Evolutionary conservation across 139 green algal species (phyloP).

Genomic region (Zygnema cylindricum): DNA sequence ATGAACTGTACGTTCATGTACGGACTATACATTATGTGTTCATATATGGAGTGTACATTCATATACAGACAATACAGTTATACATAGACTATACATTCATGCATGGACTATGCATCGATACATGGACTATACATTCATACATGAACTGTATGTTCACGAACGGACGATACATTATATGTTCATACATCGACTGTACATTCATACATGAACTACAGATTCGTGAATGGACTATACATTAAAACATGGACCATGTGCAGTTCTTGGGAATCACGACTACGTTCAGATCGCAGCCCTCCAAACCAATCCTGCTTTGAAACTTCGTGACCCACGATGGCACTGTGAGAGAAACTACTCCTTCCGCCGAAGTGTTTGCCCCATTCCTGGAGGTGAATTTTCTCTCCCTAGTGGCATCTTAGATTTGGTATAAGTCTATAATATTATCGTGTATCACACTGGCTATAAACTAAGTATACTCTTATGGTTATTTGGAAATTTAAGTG

Average conservation of each 20-base stretch:
- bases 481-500: not conserved
- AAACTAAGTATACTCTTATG: not conserved
- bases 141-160: too few species aligned
- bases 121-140: too few species aligned
- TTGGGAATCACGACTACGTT: conserved; percentile 58
- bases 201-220: not conserved
- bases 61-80: too few species aligned
- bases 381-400: not conserved
- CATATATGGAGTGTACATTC: too few species aligned
- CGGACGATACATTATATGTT: too few species aligned
- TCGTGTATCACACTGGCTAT: not conserved
- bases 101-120: too few species aligned
- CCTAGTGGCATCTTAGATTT: not conserved
- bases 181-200: too few species aligned
- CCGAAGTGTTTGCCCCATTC: not conserved
- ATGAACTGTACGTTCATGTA: too few species aligned
- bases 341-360: conserved; percentile 21
- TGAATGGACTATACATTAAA: not conserved
- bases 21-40: too few species aligned
- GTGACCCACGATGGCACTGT: conserved; percentile 48
- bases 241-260: conserved; percentile 15
- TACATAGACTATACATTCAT: too few species aligned
- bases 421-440: not conserved
- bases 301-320: not conserved
- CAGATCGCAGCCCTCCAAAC: conserved; percentile 23